Evolutionary conservation across 2,329 filamentous ascomycete species (phyloP).

Genomic region (Mycosphaerella sp.): DNA sequence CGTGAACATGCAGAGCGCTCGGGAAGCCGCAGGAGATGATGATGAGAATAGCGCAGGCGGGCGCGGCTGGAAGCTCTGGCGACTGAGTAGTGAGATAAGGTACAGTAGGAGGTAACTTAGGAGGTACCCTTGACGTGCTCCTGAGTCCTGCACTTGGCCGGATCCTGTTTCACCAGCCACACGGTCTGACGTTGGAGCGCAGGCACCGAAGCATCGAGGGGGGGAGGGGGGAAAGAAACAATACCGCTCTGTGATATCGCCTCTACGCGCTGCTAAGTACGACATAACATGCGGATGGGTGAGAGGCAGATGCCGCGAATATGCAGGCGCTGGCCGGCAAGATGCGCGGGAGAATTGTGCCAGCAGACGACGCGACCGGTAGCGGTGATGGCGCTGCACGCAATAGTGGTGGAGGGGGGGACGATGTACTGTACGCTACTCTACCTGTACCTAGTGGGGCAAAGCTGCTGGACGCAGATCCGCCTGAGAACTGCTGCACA

Average conservation of each 20-base stretch:
- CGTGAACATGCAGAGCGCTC: conserved; percentile 11
- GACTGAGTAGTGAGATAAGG: conserved; percentile 11
- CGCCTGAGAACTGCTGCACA: conserved; percentile 7
- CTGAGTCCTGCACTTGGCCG: not conserved
- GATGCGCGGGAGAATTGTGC: conserved; percentile 8
- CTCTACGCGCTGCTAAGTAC: too few relatives aligned
- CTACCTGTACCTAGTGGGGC: not conserved
- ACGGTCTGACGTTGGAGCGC: conserved; percentile 17
- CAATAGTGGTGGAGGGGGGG: not conserved
- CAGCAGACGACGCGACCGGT: not conserved
- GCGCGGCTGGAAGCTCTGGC: conserved; percentile 17
- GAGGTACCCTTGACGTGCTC: conserved; percentile 16
- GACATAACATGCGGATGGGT: not conserved
- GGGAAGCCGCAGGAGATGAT: conserved; percentile 14
- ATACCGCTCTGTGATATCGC: not conserved
- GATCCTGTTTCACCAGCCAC: conserved; percentile 16
- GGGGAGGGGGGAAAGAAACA: not conserved
- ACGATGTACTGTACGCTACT: conserved; percentile 3
- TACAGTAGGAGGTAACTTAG: too few relatives aligned
- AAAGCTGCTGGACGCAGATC: conserved; percentile 15
- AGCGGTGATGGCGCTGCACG: not conserved
- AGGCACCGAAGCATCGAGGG: conserved; percentile 16
- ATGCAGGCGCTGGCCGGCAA: conserved; percentile 3
- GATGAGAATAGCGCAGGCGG: conserved; percentile 10
- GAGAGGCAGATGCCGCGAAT: conserved; percentile 7